Percentiles rank a stretch among this genome's conserved stretches.
Conservation (phyloP, 495 filamentous ascomycete genomes). For the Xylaria venustula region DNA sequence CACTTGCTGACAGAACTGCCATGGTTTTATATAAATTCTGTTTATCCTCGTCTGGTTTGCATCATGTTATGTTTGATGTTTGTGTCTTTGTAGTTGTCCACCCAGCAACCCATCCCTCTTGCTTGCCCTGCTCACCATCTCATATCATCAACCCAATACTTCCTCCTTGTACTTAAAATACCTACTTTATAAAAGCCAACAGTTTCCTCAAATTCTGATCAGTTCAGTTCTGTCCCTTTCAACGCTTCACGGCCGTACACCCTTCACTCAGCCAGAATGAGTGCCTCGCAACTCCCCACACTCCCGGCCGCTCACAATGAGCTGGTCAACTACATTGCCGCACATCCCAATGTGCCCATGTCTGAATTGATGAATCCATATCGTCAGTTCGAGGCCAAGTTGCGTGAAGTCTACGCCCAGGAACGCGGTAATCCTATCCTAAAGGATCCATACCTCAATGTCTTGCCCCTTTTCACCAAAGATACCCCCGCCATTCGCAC, state of each 20-base stretch:
- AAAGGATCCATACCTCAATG: slow-evolving; percentile 61
- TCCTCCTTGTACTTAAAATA: no score
- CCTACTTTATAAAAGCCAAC: not conserved
- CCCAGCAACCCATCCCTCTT: not conserved
- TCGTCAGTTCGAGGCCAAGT: slow-evolving; percentile 62
- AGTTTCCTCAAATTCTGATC: no score
- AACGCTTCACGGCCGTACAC: no score
- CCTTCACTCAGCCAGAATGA: slow-evolving; percentile 28
- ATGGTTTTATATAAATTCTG: not conserved
- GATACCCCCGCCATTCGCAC: slow-evolving; percentile 55
- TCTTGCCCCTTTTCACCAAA: slow-evolving; percentile 66
- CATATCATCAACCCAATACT: not conserved
- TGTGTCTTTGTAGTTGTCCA: not conserved
- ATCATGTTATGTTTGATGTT: not conserved
- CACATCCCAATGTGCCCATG: slow-evolving; percentile 54
- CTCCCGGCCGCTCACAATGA: slow-evolving; percentile 42
- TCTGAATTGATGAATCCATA: slow-evolving; percentile 63
- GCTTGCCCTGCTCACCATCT: not conserved
- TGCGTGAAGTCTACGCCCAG: slow-evolving; percentile 73
- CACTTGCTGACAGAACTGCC: no score
- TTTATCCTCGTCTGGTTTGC: not conserved
- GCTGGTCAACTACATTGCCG: slow-evolving; percentile 45
- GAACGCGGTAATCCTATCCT: slow-evolving; percentile 57
- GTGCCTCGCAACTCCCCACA: slow-evolving; percentile 34
- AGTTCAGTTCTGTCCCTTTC: no score